A percentile compares a stretch with the other conserved stretches of the same genome.
phyloP scores from a whole-genome alignment of 2,329 filamentous ascomycete species.

The Didymella keratinophila region DNA sequence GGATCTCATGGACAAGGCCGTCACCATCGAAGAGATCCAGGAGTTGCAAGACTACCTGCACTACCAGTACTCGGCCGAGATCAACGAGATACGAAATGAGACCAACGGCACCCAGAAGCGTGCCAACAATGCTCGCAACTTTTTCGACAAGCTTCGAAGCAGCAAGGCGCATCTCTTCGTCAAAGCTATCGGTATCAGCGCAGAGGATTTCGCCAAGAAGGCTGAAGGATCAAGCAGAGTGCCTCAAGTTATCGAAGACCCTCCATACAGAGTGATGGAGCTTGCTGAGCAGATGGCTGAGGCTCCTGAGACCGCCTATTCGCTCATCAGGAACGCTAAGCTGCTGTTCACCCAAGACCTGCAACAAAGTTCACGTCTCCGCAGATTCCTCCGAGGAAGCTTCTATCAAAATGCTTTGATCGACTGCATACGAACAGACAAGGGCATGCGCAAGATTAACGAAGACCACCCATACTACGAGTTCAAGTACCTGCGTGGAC shows the following conservation, averaged over 20 bases:
- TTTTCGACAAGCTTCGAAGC: slow-evolving; percentile 85
- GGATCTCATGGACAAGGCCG: slow-evolving; percentile 79
- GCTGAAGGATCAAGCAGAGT: slow-evolving; percentile 79
- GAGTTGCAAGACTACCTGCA: slow-evolving; percentile 96
- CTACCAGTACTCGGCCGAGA: slow-evolving; percentile 85
- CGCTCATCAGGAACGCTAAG: slow-evolving; percentile 80
- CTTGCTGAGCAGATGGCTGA: slow-evolving; percentile 76
- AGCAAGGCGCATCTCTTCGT: slow-evolving; percentile 83
- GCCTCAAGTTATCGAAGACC: slow-evolving; percentile 74
- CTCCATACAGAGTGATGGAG: slow-evolving; percentile 79
- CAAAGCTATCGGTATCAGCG: slow-evolving; percentile 86
- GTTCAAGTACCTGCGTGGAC: slow-evolving; percentile 93
- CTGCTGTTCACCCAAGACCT: slow-evolving; percentile 92
- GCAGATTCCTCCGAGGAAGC: slow-evolving; percentile 81
- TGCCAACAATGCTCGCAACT: slow-evolving; percentile 79
- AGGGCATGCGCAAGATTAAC: slow-evolving; percentile 90
- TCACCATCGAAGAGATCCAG: slow-evolving; percentile 93
- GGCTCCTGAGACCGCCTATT: slow-evolving; percentile 67
- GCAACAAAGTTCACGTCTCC: slow-evolving; percentile 84
- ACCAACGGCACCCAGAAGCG: slow-evolving; percentile 75
- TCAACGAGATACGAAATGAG: slow-evolving; percentile 78
- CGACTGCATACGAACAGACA: slow-evolving; percentile 90
- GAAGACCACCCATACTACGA: slow-evolving; percentile 97
- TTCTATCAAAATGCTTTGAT: slow-evolving; percentile 87
- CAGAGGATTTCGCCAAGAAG: slow-evolving; percentile 88